Base-by-base conservation (phyloP, 805 yeast species). In the Cyberlindnera mycetangii region DNA sequence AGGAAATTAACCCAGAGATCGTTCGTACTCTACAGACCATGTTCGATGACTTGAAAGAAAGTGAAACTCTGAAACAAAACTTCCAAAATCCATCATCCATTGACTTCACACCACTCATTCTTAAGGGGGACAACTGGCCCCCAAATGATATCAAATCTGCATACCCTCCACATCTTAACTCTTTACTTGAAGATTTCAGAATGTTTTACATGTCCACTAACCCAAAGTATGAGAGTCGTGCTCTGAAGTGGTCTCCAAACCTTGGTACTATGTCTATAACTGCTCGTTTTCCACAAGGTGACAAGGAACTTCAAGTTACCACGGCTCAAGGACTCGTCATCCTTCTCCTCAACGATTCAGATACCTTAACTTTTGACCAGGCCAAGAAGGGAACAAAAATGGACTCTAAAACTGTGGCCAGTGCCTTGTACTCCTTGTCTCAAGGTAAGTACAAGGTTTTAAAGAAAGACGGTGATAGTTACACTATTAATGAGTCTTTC, bases 401-500 rank as follows among this genome's bases (percentile, higher is more conserved):
- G 36, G 56, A 53, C n/a, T 37, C 52, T 2, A 43, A 24, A 24
- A 42, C 41, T 4, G 31, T 58, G 3, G 45, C 53, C 3, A 42
- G 57, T 33, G 47, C 48, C 0, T 32, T 58, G n/a, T 50, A 56
- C 37, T 60, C 64, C 0, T 41, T 60, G n/a, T 50, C 54, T 2
- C 47, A 40, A 11, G 58, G 57, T 6, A 55, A 48, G 39, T 48
- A 49, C 33, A 53, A 51, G 22, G 39, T 59, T 3, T 28, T 59
- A 35, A n/a, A 36, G 10, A 54, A 51, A 31, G 28, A 14, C 5
- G 39, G 36, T 5, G 50, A 42, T n/a, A 17, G n/a, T 2, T 46
- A 38, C 18, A 15, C 33, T 2, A 34, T 54, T 17, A 59, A 59
- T 37, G 53, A 50, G 1, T 38, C 31, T 1, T 58, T 57, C 47